Evolutionary conservation across 1,284 basidiomycete species (phyloP).

Genomic region (Malassezia furfur): DNA sequence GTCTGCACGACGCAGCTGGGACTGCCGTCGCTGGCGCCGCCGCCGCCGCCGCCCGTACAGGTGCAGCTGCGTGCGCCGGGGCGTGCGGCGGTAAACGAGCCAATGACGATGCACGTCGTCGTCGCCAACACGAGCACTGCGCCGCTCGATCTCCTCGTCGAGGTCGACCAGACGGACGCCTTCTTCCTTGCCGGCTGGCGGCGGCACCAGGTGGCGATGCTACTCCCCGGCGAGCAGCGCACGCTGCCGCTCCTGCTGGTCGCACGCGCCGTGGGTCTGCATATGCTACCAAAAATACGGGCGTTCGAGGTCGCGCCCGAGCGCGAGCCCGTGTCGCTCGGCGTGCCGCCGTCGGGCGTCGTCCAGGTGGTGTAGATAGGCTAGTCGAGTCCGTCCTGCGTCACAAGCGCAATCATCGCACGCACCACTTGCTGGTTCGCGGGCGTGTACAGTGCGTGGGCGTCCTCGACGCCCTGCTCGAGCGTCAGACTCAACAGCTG

Average conservation of each 20-base stretch:
- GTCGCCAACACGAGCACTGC: background rate
- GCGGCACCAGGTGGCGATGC: background rate
- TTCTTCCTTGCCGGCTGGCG: conserved; percentile 1
- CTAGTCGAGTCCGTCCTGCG: conserved; percentile 49
- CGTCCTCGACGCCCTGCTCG: conserved; percentile 21
- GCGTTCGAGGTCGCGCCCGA: conserved; percentile 1
- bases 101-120: background rate
- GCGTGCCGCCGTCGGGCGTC: background rate
- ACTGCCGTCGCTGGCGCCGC: background rate
- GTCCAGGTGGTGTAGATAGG: background rate
- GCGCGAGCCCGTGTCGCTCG: background rate
- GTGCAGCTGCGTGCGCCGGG: background rate
- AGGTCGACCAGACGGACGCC: background rate
- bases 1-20: conserved; percentile 1
- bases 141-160: background rate
- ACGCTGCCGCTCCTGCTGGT: background rate
- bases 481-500: conserved; percentile 21
- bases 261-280: background rate
- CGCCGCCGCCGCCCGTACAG: background rate
- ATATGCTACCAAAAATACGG: conserved; percentile 2
- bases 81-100: background rate
- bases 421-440: conserved; percentile 57
- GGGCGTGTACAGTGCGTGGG: conserved; percentile 50
- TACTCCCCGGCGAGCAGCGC: conserved; percentile 12
- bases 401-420: conserved; percentile 64